Base-by-base conservation (phyloP, 345 rosid genomes). In the Ceriops tagal region DNA sequence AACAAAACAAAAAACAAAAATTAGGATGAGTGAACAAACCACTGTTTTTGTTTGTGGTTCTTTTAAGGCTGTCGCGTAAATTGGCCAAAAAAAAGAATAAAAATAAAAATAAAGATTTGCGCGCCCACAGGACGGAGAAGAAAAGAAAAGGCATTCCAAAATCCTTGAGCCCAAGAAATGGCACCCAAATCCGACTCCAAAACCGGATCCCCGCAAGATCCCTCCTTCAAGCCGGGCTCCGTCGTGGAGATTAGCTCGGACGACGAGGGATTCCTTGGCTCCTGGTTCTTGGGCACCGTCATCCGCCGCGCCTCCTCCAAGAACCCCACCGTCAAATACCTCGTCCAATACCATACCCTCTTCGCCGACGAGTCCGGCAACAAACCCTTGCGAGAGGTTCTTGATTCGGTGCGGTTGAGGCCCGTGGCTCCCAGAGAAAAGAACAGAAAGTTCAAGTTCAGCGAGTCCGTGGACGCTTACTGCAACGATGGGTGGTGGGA, bases 401-500 rank as follows among this genome's bases (percentile, higher is more conserved):
- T 87, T 10, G 78, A 80, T 52, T 51, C 20, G 30, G 53, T 6
- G 6, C 87, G 83, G 78, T 46, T 91, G 53, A 72, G 97, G 66
- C 86, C 84, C 0, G 37, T 67, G 71, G 78, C 91, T 5, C 96
- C 93, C 21, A 67, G 73, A 62, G 97, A 91, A 77, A 77, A 69
- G 62, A 67, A 57, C 43, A 71, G 82, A 75, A 71, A 61, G 3
- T 83, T 88, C 53, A 68, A 35, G 72, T 67, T 83, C 34, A 79
- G 88, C 6, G 90, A 85, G 3, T 85, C 80, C 4, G 98, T 93
- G 18, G 92, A 93, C 26, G 96, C 95, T 0, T 83, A 24, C 58
- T 56, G 80, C 65, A 81, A 77, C 39, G 97, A 89, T 20, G 98
- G 96, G 30, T 91, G 98, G 98, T 89, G 98, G 97, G 97, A 91